Base-by-base conservation (phyloP, 768 basidiomycete genomes). In the Agaricus subrufescens region DNA sequence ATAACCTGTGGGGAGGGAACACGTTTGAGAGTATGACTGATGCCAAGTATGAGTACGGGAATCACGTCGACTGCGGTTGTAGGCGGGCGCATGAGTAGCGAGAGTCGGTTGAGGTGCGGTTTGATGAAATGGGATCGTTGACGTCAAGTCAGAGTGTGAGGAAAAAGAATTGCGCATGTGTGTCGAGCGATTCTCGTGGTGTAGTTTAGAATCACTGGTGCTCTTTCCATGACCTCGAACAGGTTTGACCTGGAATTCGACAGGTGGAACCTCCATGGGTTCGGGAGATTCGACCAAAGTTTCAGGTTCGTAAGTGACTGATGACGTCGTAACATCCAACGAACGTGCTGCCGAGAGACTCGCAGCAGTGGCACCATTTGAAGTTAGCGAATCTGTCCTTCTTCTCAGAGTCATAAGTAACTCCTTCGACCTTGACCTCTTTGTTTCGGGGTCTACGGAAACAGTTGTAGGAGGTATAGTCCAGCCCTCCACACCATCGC, bases 401-500 rank as follows among this genome's bases (percentile, higher is more conserved):
- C 55, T 50, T 34, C 55, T 50, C 10, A 56, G 40, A 5, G 55
- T 50, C 55, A 56, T 56, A 11, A 56, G 49, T 48, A 56, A 26
- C 48, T 56, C 55, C 26, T 46, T 56, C 43, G 55, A 56, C 42
- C 55, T 56, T 31, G 48, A 50, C 49, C 47, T 50, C 42, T 56
- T 56, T 10, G 55, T 50, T 40, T 56, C 55, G 3, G 42, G 55
- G 27, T 56, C 55, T 10, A 56, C 55, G 9, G 49, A 25, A 25
- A 10, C 14, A 9, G 43, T 23, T 7, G 15, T n/a, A 2, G 54
- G 54, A 42, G 47, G 54, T 31, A 56, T 42, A 6, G 55, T 44
- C 55, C 55, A 56, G 3, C 55, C 55, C 4, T 50, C 55, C 25
- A 25, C 55, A 29, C 44, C 45, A 37, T 50, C 55, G 39, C 26